These are phyloP conservation scores for Patellifolia procumbens DNA, from an alignment of 179 eudicot species.

Conservation along the genomic window DNA sequence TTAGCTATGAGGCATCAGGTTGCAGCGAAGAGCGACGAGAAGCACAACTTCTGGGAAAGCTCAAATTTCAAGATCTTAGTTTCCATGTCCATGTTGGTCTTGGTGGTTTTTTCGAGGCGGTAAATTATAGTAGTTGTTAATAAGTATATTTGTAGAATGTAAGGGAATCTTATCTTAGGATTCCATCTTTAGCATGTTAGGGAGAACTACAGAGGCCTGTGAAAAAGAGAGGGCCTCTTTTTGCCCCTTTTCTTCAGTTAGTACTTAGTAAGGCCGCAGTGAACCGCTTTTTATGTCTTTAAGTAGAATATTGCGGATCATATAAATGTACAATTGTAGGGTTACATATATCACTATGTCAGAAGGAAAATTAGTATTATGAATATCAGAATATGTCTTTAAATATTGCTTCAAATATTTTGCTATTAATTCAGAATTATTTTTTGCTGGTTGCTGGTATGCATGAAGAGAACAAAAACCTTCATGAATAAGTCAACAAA, in stretches of 20 bases:
- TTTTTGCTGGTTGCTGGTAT: background rate
- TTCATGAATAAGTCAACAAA: conserved; percentile 10
- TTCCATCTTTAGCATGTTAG: conserved; percentile 23
- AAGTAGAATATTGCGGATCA: conserved; percentile 22
- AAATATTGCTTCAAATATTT: conserved; percentile 1
- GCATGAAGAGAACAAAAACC: background rate
- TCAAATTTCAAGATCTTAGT: conserved; percentile 70
- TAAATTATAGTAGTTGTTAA: conserved; percentile 37
- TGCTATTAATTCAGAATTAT: background rate
- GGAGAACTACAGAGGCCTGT: conserved; percentile 29
- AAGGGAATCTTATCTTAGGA: conserved; percentile 20
- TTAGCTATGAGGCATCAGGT: conserved; percentile 51
- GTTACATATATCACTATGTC: background rate
- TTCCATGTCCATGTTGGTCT: conserved; percentile 86
- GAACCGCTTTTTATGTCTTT: conserved; percentile 9
- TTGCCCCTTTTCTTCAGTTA: background rate
- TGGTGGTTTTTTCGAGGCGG: conserved; percentile 85
- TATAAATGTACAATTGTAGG: conserved; percentile 26
- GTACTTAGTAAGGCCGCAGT: conserved; percentile 14
- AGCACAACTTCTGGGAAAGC: conserved; percentile 77
- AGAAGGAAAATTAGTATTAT: conserved; percentile 1
- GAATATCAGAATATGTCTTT: background rate
- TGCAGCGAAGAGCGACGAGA: conserved; percentile 31
- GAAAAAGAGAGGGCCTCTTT: conserved; percentile 6
- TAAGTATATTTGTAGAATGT: conserved; percentile 30